These are phyloP conservation scores for Dictyostelium intermedium DNA, from an alignment of 78 protist genomes.

Conservation along the genomic window DNA sequence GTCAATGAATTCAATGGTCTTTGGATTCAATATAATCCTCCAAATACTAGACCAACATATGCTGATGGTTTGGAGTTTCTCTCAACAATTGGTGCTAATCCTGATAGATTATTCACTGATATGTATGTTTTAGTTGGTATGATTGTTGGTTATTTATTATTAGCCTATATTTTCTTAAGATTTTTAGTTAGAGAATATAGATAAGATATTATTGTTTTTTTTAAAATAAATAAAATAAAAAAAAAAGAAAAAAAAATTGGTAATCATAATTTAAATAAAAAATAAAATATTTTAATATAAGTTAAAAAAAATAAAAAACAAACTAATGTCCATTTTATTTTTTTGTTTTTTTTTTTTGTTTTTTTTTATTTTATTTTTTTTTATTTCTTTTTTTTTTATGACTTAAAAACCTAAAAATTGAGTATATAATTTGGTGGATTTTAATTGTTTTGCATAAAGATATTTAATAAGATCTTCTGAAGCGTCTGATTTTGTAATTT, in stretches of 20 bases:
- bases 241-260: not conserved
- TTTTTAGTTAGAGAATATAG: constrained; percentile 71
- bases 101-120: constrained; percentile 35
- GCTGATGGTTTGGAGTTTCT: constrained; percentile 73
- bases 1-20: constrained; percentile 67
- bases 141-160: constrained; percentile 59
- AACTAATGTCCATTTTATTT: too few species aligned
- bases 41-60: constrained; percentile 57
- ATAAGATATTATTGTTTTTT: too few species aligned
- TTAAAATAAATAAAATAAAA: not conserved
- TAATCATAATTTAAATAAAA: not conserved
- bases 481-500: not conserved
- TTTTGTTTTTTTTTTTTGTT: not conserved
- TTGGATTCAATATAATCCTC: constrained; percentile 52
- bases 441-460: not conserved
- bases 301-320: not conserved
- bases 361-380: not conserved
- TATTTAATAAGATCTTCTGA: not conserved
- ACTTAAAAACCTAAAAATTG: constrained; percentile 13
- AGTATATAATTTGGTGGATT: not conserved
- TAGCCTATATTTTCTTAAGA: constrained; percentile 69
- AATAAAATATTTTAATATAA: not conserved
- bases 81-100: constrained; percentile 37
- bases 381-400: not conserved
- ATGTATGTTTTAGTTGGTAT: constrained; percentile 67